Percentiles rank a stretch among this genome's conserved stretches.
Conservation (phyloP, 495 filamentous ascomycete genomes). For the Viridothelium virens region DNA sequence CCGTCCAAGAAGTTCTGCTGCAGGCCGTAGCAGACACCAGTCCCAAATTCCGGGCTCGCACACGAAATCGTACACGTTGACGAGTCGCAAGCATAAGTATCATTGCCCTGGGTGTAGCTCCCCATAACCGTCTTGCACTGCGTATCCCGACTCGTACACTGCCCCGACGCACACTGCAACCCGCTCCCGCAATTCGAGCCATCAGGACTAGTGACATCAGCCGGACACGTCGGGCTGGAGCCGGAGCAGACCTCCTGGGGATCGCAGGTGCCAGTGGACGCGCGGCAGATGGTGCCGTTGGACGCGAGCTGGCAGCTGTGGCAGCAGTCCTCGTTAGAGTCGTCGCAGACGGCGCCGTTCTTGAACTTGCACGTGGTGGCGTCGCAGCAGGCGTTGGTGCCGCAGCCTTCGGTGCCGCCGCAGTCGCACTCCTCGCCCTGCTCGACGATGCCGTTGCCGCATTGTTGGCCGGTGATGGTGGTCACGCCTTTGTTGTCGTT, state of each 20-base stretch:
- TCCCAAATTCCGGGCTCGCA: conserved; percentile 58
- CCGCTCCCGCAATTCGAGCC: conserved; percentile 59
- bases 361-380: conserved; percentile 83
- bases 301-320: conserved; percentile 62
- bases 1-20: conserved; percentile 93
- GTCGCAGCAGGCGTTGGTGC: conserved; percentile 72
- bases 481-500: conserved; percentile 71
- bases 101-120: conserved; percentile 61
- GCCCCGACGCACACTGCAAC: conserved; percentile 81
- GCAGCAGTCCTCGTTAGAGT: conserved; percentile 89
- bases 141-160: conserved; percentile 85
- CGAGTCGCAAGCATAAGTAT: conserved; percentile 72
- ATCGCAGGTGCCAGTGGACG: conserved; percentile 72
- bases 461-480: conserved; percentile 81
- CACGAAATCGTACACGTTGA: conserved; percentile 70
- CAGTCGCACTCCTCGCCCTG: conserved; percentile 93
- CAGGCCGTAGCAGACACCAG: conserved; percentile 60
- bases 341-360: conserved; percentile 69
- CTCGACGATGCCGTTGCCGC: conserved; percentile 97
- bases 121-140: conserved; percentile 89
- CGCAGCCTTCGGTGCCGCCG: conserved; percentile 66
- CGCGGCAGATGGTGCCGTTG: conserved; percentile 64
- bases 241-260: conserved; percentile 76
- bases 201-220: conserved; percentile 59
- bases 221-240: conserved; percentile 61